Evolutionary conservation across 2,329 filamentous ascomycete species (phyloP).

Genomic region (Fusarium sp.): DNA sequence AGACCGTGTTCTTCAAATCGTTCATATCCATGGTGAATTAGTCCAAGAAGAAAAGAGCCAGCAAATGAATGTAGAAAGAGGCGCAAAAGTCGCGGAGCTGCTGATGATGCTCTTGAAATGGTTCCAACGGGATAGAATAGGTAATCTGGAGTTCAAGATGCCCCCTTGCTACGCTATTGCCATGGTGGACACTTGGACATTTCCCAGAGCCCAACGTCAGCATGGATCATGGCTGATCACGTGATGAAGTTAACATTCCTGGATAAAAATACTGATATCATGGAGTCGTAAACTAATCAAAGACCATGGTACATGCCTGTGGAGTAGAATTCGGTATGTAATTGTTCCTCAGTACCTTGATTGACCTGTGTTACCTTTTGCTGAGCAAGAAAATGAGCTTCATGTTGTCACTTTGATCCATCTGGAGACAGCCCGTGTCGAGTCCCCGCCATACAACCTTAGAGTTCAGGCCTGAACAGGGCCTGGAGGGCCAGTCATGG

Average conservation of each 20-base stretch:
- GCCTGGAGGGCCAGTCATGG: conserved; percentile 27
- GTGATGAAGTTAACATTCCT: conserved; percentile 3
- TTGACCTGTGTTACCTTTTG: background rate
- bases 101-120: conserved; percentile 24
- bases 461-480: conserved; percentile 53
- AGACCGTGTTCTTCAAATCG: conserved; percentile 86
- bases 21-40: conserved; percentile 80
- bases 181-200: conserved; percentile 50
- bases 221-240: conserved; percentile 35
- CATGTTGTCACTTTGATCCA: background rate
- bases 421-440: background rate
- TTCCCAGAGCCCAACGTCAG: conserved; percentile 43
- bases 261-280: background rate
- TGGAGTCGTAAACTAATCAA: background rate
- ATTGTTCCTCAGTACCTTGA: background rate
- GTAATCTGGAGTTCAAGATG: conserved; percentile 34
- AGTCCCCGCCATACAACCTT: conserved; percentile 47
- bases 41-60: conserved; percentile 36
- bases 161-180: conserved; percentile 47
- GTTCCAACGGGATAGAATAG: conserved; percentile 28
- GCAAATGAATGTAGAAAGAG: conserved; percentile 1
- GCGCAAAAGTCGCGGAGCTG: conserved; percentile 20
- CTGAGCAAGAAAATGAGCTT: background rate
- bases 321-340: background rate
- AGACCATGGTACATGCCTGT: background rate